Base-by-base conservation (phyloP, 306 rosid species). In the Trichosanthes truncata region DNA sequence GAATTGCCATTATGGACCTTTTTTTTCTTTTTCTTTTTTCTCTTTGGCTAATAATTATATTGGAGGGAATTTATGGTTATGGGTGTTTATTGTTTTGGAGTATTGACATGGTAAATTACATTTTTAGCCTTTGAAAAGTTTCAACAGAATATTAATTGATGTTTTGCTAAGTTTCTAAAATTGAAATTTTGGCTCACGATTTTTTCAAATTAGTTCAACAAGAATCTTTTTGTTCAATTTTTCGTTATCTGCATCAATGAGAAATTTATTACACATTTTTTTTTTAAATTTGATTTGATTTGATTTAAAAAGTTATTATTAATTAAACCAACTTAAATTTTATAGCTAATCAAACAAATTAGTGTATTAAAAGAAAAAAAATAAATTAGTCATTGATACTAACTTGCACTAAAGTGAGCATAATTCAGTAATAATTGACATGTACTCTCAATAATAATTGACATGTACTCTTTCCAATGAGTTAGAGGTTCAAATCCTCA, bases 151-250 rank as follows among this genome's bases (percentile, higher is more conserved):
- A 63, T 63, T 63, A 12, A 29, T 12, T 3, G 43, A 6, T 63
- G 43, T 21, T 15, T 55, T 33, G 6, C 45, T 14, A 31, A 17
- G 23, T 63, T 63, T 63, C 43, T 31, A 33, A 33, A 67, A 67
- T 67, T 67, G 51, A 67, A 51, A 40, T 67, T 67, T 67, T 9
- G 2, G 29, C 74, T n/a, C 74, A 36, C 74, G 15, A 17, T 18
- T 66, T 18, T 66, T 66, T 40, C 51, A 67, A 67, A 67, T 67
- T 67, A 67, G 51, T 38, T n/a, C 74, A 40, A 40, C 74, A 67
- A 67, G 31, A 67, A 67, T 40, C 51, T 38, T 67, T 43, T 40
- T 40, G 74, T 21, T 40, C 4, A n/a, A 67, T 51, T 41, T 68
- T 68, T 68, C 75, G 5, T 41, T 41, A 67, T 68, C 53, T 68